Base-by-base conservation (phyloP, 2,329 filamentous ascomycete genomes). In the Cytospora leucostoma region DNA sequence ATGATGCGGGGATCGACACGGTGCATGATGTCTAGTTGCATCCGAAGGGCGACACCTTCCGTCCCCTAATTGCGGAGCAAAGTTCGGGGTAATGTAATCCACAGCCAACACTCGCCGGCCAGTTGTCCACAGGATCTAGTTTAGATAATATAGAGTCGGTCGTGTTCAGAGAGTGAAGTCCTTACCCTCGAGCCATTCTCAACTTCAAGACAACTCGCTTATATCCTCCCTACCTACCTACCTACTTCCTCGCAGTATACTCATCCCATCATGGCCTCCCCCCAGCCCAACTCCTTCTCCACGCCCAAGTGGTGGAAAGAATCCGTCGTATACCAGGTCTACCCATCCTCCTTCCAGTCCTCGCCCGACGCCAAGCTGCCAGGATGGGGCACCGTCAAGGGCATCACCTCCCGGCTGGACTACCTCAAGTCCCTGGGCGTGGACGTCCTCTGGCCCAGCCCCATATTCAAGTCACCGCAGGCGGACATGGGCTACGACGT, bases 401-500 rank as follows among this genome's bases (percentile, higher is more conserved):
- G 84, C 44, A 84, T 87, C 67, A 84, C 84, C 56, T 80, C 80
- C 17, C 78, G 82, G 56, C 74, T 86, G 19, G 82, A 84, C 70
- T 85, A 86, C 67, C 76, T 85, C 63, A 76, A 80, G 66, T 73
- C 78, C 3, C 77, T 85, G 27, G 86, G 86, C 2, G 78, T 85
- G 15, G 83, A 87, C 66, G 82, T 86, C 35, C 77, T 87, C 57
- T 87, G 84, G 84, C 70, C 81, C 27, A 79, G 76, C 17, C 79
- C 79, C 37, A 80, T 80, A 50, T 81, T 78, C 63, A 72, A 78
- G 66, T 79, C 77, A 49, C 87, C 87, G 0, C 84, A 88, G 69
- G 75, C 84, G 53, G 88, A 91, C 69, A 89, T 91, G 87, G 65
- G 88, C 49, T 91, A 91, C 71, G 89, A 91, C 70, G 84, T 91